These are phyloP conservation scores for Sonneratia caseolaris DNA, from an alignment of 345 rosid genomes.

Conservation along the genomic window DNA sequence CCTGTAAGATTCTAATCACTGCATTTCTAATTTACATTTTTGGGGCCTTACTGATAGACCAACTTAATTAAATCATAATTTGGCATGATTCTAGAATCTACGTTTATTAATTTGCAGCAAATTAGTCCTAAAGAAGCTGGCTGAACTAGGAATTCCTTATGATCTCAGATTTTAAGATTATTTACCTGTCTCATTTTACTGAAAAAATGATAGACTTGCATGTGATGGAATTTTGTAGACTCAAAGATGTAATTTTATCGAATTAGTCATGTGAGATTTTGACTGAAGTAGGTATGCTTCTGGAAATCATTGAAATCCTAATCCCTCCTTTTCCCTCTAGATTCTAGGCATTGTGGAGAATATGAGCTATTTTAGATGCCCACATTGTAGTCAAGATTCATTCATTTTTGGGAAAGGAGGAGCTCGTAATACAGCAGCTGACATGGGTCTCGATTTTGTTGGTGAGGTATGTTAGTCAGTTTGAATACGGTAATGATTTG, in stretches of 20 bases:
- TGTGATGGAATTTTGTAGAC: not conserved
- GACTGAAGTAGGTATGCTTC: not conserved
- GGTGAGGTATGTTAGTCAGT: slow-evolving; percentile 54
- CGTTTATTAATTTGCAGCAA: not conserved
- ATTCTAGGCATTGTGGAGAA: slow-evolving; percentile 87
- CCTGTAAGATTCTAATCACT: slow-evolving; percentile 45
- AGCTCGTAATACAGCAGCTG: slow-evolving; percentile 44
- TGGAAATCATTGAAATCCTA: not conserved
- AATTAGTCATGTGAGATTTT: not conserved
- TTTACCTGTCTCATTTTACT: not conserved
- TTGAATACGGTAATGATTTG: not conserved
- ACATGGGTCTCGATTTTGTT: slow-evolving; percentile 59
- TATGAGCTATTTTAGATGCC: slow-evolving; percentile 92
- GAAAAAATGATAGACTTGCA: not conserved
- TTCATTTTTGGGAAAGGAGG: slow-evolving; percentile 88
- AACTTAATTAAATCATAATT: too few species aligned
- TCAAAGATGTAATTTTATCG: not conserved
- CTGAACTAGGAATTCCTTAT: not conserved
- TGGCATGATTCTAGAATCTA: not conserved
- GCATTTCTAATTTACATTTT: slow-evolving; percentile 4
- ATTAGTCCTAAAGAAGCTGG: not conserved
- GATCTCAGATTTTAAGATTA: not conserved
- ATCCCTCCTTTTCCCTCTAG: slow-evolving; percentile 22
- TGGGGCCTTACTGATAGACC: too few species aligned
- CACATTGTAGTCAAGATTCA: slow-evolving; percentile 69